Evolutionary conservation across 2,329 filamentous ascomycete species (phyloP).

Genomic region (Ophiostoma sp.): DNA sequence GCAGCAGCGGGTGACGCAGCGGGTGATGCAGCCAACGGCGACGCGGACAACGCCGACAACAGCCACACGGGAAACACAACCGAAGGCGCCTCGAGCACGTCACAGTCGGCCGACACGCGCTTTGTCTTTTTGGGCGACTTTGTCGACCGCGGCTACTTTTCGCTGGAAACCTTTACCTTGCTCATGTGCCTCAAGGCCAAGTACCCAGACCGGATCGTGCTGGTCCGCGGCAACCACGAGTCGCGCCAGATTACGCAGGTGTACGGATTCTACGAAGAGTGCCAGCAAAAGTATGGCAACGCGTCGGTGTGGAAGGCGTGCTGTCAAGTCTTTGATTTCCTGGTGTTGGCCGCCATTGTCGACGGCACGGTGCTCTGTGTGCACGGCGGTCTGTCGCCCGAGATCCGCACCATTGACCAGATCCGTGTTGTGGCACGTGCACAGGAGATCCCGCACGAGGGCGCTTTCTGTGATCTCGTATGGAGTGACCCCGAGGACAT

Average conservation of each 20-base stretch:
- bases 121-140: constrained; percentile 79
- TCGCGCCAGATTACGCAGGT: constrained; percentile 97
- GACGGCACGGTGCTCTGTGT: constrained; percentile 98
- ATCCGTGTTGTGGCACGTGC: constrained; percentile 98
- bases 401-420: constrained; percentile 97
- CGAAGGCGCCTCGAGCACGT: constrained; percentile 36
- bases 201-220: constrained; percentile 88
- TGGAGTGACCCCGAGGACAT: constrained; percentile 98
- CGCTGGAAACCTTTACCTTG: constrained; percentile 94
- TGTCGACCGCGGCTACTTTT: constrained; percentile 96
- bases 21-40: constrained; percentile 27
- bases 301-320: constrained; percentile 99
- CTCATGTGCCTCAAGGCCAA: constrained; percentile 89
- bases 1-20: constrained; percentile 42
- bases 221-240: constrained; percentile 97
- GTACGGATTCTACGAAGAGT: constrained; percentile 99
- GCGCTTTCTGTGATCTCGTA: constrained; percentile 95
- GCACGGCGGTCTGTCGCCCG: constrained; percentile 84
- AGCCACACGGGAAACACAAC: constrained; percentile 41
- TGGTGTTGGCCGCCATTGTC: constrained; percentile 94
- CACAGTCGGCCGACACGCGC: constrained; percentile 55
- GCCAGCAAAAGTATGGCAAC: constrained; percentile 96
- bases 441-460: constrained; percentile 96
- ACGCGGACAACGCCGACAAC: constrained; percentile 8
- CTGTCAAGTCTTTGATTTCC: constrained; percentile 98